Base-by-base conservation (phyloP, 75 land plant species). In the Cunninghamia lanceolata region DNA sequence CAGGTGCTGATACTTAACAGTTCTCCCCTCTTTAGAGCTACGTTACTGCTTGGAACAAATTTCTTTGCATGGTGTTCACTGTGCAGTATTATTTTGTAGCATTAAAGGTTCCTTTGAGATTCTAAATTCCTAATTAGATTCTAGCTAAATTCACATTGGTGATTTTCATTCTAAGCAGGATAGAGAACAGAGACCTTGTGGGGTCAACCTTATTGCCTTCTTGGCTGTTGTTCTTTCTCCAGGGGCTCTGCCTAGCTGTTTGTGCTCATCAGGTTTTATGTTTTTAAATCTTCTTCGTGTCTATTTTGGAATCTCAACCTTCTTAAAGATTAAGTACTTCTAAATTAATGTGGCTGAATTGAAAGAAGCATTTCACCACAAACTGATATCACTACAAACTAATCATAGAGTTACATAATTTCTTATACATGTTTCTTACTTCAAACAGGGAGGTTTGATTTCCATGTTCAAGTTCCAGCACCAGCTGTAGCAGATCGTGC, bases 381-480 rank as follows among this genome's bases (percentile, higher is more conserved):
- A 30, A 71, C 38, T 34, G 13, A 11, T 71, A 2, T 63, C 79
- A 43, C 82, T 43, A 43, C n/a, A 43, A 34, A 43, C 28, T 28
- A 21, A 43, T 34, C 10, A 43, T 25, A 79, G 30, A 42, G 82
- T 42, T 78, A 21, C 8, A 17, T 36, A 50, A 47, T 53, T 50
- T 50, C 54, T 3, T n/a, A 53, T 50, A 32, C 63, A 9, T 17
- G 17, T 50, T 50, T 83, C 63, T 50, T 32, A 32, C 54, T 53
- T 50, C 53, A 13, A 47, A 50, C 17, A 96, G 99, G 99, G 71
- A 93, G 99, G 88, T 94, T 98, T 91, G 99, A 96, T 89, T 95
- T 93, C 50, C 95, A 96, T 89, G 92, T 98, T 32, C 93, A 93
- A 87, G 85, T 98, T 71, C 92, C 93, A 68, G 90, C 97, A 82